phyloP scores from a whole-genome alignment of 257 asterid species.

The Penstemon davidsonii region DNA sequence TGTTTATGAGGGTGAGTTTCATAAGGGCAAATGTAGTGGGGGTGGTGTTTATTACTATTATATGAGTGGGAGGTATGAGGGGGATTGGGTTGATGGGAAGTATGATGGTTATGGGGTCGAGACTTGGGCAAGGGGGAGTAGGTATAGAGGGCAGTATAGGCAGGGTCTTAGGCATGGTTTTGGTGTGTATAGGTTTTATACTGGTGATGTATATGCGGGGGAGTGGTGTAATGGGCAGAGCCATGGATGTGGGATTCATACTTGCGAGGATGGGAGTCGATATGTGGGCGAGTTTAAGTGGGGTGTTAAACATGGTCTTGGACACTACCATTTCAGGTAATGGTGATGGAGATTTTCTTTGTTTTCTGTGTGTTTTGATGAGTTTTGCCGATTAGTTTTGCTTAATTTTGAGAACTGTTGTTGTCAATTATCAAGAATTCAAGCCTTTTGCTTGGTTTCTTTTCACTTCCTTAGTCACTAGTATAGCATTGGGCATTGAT shows the following conservation, averaged over 20 bases:
- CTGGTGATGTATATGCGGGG: slow-evolving; percentile 96
- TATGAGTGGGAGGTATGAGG: slow-evolving; percentile 94
- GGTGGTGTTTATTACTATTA: slow-evolving; percentile 94
- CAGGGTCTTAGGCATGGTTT: slow-evolving; percentile 91
- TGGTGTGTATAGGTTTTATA: slow-evolving; percentile 85
- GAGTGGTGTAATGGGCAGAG: slow-evolving; percentile 96
- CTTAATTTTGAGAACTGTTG: background rate
- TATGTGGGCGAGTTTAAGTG: slow-evolving; percentile 86
- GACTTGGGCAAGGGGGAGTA: slow-evolving; percentile 90
- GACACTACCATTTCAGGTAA: slow-evolving; percentile 93
- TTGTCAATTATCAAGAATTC: background rate
- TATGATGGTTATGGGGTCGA: slow-evolving; percentile 92
- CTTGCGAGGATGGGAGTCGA: slow-evolving; percentile 86
- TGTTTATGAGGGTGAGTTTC: slow-evolving; percentile 95
- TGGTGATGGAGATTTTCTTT: slow-evolving; percentile 1
- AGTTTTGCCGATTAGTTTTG: background rate
- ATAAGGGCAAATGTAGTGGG: slow-evolving; percentile 86
- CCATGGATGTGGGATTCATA: slow-evolving; percentile 86
- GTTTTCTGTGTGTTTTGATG: background rate
- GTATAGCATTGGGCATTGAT: background rate
- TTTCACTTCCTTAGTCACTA: background rate
- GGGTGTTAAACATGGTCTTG: slow-evolving; percentile 93
- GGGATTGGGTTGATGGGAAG: slow-evolving; percentile 92
- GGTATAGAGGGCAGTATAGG: slow-evolving; percentile 82
- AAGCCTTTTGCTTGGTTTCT: background rate